Base-by-base conservation (phyloP, 805 yeast species). In the Starmerella roubikii region DNA sequence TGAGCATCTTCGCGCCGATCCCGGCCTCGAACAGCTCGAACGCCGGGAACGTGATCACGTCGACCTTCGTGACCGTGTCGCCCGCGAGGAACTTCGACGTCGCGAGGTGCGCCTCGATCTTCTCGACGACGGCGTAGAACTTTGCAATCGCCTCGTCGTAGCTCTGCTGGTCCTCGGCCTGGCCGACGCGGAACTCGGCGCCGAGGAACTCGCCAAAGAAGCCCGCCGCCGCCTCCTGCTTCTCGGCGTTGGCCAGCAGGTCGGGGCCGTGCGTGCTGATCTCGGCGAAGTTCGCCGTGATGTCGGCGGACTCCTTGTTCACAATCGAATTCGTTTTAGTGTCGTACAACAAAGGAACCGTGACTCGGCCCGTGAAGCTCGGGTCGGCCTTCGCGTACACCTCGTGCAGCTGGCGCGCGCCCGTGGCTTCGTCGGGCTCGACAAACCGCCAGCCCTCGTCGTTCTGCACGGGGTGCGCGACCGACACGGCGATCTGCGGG, bases 261-360 rank as follows among this genome's bases (percentile, higher is more conserved):
- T 40, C 30, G 26, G 60, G 37, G 16, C 59, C 66, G 47, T 64
- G 66, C 55, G 83, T 81, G 40, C 72, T 86, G 30, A 75, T 65
- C 57, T 81, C 76, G 29, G 25, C 31, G 46, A 88, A 64, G 63
- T 82, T 78, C 49, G 95, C 70, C 46, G 88, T 73, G 49, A 88
- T 79, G 53, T 86, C 95, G 23, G 86, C 68, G 42, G 93, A 78
- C 60, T 88, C 97, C 58, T 86, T 88, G 61, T 73, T 82, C 38
- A 88, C 97, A 56, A 88, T 81, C 30, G 44, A 40, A 5, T 37
- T 28, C n/a, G 40, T 37, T 60, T 85, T 74, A 53, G 71, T 78
- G 60, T 88, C 97, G 84, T 93, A 85, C 51, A 88, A 67, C 4
- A 86, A 80, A 2, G 97, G 98, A 26, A 88, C 96, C 1, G 96